Evolutionary conservation across 108 stramenopile species (phyloP).

Genomic region (Cyclostephanos tholiformis): DNA sequence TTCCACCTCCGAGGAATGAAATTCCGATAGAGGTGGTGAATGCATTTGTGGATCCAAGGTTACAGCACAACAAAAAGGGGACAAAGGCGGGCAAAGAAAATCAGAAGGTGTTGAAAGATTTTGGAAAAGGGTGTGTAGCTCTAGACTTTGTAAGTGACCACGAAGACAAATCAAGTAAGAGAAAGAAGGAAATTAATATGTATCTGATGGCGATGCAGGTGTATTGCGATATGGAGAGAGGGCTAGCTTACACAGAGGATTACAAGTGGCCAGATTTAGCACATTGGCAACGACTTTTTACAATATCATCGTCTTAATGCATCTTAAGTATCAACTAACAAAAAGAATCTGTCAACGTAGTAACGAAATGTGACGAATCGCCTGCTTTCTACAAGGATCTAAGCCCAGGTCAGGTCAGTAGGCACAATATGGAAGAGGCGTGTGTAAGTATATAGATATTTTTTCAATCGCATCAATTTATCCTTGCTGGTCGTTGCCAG

Average conservation of each 20-base stretch:
- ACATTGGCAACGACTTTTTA: not conserved
- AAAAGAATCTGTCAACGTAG: too few species aligned
- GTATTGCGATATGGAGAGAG: slow-evolving; percentile 79
- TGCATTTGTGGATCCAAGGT: slow-evolving; percentile 76
- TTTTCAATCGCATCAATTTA: not conserved
- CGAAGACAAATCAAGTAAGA: slow-evolving; percentile 37
- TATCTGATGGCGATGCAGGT: slow-evolving; percentile 79
- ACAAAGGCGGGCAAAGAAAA: slow-evolving; percentile 5
- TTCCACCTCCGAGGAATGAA: slow-evolving; percentile 53
- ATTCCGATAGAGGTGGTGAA: slow-evolving; percentile 70
- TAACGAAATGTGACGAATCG: too few species aligned
- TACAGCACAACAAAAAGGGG: slow-evolving; percentile 76
- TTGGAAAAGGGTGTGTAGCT: slow-evolving; percentile 63
- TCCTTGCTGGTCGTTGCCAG: slow-evolving; percentile 14
- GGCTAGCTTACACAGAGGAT: slow-evolving; percentile 60
- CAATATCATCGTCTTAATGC: not conserved
- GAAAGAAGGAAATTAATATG: slow-evolving; percentile 50
- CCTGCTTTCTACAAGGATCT: not conserved
- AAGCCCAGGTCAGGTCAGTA: not conserved
- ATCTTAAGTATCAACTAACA: not conserved
- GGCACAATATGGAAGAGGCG: not conserved
- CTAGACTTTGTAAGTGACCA: slow-evolving; percentile 56
- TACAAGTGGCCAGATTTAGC: slow-evolving; percentile 73
- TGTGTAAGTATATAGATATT: not conserved
- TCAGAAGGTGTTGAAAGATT: slow-evolving; percentile 40